Percentiles rank a stretch among this genome's conserved stretches.
These are phyloP conservation scores for Hydnomerulius pinastri DNA, from an alignment of 768 basidiomycete species.

Conservation along the genomic window DNA sequence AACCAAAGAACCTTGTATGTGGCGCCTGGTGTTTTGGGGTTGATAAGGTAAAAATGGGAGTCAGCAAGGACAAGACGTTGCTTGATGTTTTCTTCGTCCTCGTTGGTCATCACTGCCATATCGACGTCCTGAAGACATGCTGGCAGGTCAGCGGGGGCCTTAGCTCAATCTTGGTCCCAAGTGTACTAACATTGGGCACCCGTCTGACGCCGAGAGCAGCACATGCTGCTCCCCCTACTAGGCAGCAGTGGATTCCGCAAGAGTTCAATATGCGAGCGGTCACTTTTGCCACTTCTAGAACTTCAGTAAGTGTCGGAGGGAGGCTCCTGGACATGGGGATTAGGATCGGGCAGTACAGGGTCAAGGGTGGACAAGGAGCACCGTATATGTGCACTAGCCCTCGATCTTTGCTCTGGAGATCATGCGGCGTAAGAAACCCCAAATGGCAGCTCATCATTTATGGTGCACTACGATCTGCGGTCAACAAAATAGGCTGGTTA, in stretches of 20 bases:
- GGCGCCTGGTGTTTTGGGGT: conserved; percentile 38
- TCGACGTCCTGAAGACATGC: conserved; percentile 45
- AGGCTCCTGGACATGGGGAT: neutral
- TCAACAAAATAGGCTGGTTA: neutral
- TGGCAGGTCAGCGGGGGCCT: neutral
- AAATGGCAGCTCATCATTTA: neutral
- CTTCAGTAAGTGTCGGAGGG: neutral
- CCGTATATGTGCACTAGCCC: neutral
- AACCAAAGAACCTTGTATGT: conserved; percentile 47
- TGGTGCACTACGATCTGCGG: neutral
- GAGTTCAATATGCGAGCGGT: conserved; percentile 2
- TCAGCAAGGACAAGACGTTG: conserved; percentile 31
- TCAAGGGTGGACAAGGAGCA: neutral
- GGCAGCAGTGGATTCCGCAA: conserved; percentile 6
- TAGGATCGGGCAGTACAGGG: neutral
- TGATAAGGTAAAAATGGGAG: conserved; percentile 39
- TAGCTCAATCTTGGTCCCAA: neutral
- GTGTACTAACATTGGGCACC: conserved; percentile 36
- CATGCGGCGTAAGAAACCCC: neutral
- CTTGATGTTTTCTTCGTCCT: conserved; percentile 43
- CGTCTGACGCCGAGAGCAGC: conserved; percentile 39
- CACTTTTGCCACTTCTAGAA: neutral
- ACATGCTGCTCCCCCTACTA: conserved; percentile 45
- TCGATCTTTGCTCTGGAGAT: neutral
- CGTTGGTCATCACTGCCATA: conserved; percentile 41